These are phyloP conservation scores for Seiridium unicorne DNA, from an alignment of 2,329 filamentous ascomycete genomes.

Conservation along the genomic window DNA sequence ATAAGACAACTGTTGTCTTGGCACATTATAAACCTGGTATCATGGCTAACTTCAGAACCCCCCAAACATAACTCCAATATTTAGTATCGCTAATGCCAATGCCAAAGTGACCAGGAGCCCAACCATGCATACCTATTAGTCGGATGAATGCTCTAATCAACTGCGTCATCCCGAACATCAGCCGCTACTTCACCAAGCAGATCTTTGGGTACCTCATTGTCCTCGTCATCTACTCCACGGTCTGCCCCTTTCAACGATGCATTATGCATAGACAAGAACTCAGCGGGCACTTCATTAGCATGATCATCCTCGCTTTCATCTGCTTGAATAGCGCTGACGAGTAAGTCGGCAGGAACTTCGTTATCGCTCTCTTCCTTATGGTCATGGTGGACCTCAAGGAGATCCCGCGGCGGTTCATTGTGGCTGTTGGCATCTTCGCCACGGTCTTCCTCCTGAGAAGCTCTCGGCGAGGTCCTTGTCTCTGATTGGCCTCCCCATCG, in stretches of 20 bases:
- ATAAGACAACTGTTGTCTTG: too few species aligned
- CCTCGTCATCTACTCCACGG: slow-evolving; percentile 6
- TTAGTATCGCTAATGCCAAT: neutral
- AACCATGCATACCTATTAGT: neutral
- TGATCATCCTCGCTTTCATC: slow-evolving; percentile 17
- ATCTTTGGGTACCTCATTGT: slow-evolving; percentile 23
- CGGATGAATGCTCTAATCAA: neutral
- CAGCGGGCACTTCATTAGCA: slow-evolving; percentile 41
- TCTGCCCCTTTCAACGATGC: slow-evolving; percentile 12
- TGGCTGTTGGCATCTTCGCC: slow-evolving; percentile 14
- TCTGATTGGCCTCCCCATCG: slow-evolving; percentile 23
- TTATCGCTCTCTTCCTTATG: slow-evolving; percentile 27
- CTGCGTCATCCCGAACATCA: neutral
- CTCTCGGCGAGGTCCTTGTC: neutral
- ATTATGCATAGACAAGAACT: slow-evolving; percentile 49
- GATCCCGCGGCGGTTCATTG: slow-evolving; percentile 20
- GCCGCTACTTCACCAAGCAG: neutral
- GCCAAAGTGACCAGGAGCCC: neutral
- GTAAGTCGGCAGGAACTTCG: slow-evolving; percentile 19
- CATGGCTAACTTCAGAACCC: too few species aligned
- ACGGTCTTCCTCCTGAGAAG: neutral
- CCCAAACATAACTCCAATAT: too few species aligned
- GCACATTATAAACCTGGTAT: too few species aligned
- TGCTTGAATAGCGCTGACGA: slow-evolving; percentile 14
- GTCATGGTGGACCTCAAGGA: slow-evolving; percentile 31